Evolutionary conservation across 2,329 filamentous ascomycete genomes (phyloP), one percentile per base, ranked within the genome.

Genomic region (Epichloe glyceriae): DNA sequence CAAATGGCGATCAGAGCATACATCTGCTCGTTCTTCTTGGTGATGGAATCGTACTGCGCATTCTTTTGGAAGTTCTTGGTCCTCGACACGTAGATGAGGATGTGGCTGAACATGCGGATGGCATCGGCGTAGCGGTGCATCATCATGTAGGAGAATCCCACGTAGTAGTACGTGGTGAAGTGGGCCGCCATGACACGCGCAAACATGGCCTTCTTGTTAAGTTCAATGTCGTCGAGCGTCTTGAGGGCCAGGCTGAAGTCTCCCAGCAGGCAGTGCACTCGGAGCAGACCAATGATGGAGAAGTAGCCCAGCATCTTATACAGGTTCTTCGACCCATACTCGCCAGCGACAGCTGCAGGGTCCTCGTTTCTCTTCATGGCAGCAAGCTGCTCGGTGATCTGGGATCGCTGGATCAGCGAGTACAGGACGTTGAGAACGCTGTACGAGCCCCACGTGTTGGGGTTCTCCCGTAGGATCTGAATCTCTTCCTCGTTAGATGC

Each of bases 41-140:
- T 90, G 71, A 97, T 96, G 56, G 88, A 94, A 71, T 98, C 93
- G 75, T 95, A 97, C 74, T 95, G 86, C 30, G 87, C 86, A 69
- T 90, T 95, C 83, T 97, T 98, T 74, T 98, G 93, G 83, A 97
- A 97, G 79, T 97, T 97, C 86, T 98, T 98, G 66, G 93, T 98
- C 64, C 93, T 80, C 60, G 89, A 95, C 59, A 98, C 90, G 73
- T 97, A 98, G 73, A 98, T 86, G 62, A 98, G 83, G 71, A 98
- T 98, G 80, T 98, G 93, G 78, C 88, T 95, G 83, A 98, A 98
- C 85, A 96, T 95, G 79, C 91, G 89, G 74, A 98, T 96, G 70
- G 93, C 93, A 72, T 98, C 93, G 71, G 89, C 88, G 69, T 98
- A 98, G 67, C 93, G 88, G 74, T 93, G 89, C 88, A 97, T 95